Conservation (phyloP, 345 rosid species). For the Balakata baccata region DNA sequence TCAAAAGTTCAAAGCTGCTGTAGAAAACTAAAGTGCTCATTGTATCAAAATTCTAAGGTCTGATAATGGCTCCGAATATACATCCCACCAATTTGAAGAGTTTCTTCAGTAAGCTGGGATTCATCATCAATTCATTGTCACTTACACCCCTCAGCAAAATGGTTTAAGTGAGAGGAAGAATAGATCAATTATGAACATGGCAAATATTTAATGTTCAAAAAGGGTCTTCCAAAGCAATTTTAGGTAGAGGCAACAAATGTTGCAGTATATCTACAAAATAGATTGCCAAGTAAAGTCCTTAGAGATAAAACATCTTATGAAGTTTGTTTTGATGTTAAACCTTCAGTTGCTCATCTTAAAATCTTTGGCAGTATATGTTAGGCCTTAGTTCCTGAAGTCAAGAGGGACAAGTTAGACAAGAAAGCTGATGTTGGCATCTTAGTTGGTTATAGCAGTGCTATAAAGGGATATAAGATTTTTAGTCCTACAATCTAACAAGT, state of each 20-base stretch:
- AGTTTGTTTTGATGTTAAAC: background rate
- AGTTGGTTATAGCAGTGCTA: background rate
- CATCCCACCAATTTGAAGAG: no score
- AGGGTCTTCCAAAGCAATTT: background rate
- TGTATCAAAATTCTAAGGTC: no score
- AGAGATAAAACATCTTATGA: background rate
- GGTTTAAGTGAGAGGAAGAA: no score
- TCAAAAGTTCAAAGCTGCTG: no score
- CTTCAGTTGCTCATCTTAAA: background rate
- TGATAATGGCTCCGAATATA: no score
- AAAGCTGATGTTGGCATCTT: background rate
- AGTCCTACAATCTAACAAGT: background rate
- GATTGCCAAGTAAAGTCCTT: background rate
- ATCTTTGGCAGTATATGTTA: background rate
- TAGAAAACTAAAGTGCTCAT: no score
- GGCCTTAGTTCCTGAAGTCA: background rate
- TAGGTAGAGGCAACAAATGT: background rate
- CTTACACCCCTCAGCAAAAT: no score
- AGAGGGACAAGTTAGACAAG: background rate
- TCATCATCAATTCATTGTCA: no score
- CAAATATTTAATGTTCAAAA: background rate
- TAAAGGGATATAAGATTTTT: background rate
- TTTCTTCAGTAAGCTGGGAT: no score
- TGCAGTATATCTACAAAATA: background rate
- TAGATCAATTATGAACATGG: no score